These are phyloP conservation scores for Aphanomyces invadans DNA, from an alignment of 352 stramenopile genomes.

Conservation along the genomic window DNA sequence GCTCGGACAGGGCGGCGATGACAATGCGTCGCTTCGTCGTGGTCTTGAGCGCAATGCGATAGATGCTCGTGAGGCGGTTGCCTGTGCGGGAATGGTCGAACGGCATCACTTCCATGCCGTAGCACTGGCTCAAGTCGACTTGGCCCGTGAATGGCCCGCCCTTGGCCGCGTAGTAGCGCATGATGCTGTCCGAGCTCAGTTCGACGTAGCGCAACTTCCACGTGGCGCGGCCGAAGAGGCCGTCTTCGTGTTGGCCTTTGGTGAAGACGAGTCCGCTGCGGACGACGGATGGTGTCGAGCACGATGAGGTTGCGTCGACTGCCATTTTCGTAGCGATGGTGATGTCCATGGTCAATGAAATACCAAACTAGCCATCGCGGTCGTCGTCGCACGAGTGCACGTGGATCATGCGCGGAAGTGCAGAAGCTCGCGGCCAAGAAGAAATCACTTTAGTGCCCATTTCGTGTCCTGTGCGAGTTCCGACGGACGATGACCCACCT, in stretches of 20 bases:
- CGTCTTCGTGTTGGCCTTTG: slow-evolving; percentile 5
- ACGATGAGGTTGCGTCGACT: too few relatives aligned
- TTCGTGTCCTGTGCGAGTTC: too few relatives aligned
- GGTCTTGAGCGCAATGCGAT: neutral
- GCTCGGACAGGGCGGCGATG: neutral
- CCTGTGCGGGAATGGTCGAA: neutral
- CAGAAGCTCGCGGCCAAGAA: too few relatives aligned
- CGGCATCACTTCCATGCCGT: neutral
- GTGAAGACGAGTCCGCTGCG: neutral
- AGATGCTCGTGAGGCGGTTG: slow-evolving; percentile 4
- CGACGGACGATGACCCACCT: too few relatives aligned
- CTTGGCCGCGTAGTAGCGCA: neutral
- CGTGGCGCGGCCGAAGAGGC: neutral
- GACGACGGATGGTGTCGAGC: too few relatives aligned
- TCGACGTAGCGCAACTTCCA: slow-evolving; percentile 6
- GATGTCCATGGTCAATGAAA: too few relatives aligned
- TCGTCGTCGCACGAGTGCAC: too few relatives aligned
- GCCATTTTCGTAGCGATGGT: too few relatives aligned
- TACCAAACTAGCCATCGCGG: too few relatives aligned
- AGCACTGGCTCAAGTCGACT: neutral
- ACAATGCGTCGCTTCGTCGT: neutral
- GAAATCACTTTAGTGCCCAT: too few relatives aligned
- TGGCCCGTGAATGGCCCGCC: neutral
- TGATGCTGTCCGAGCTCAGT: neutral
- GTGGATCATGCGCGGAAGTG: too few relatives aligned